Conservation (phyloP, 345 rosid species). For the Geranium rotundifolium region DNA sequence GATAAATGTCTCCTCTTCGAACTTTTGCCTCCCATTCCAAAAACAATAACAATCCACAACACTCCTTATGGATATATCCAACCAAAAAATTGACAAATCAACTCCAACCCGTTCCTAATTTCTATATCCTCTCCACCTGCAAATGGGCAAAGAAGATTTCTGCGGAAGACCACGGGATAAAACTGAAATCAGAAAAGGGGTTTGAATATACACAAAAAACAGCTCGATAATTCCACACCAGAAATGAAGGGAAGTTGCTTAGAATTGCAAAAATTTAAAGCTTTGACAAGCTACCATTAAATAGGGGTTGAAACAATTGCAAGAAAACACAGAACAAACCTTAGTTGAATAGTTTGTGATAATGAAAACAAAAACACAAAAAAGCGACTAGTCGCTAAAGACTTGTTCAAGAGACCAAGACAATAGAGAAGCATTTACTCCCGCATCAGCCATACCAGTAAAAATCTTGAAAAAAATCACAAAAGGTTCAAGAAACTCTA, state of each 20-base stretch:
- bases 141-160: not conserved
- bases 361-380: not conserved
- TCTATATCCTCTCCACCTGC: slow-evolving; percentile 10
- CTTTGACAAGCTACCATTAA: not conserved
- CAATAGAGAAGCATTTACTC: not conserved
- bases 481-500: not conserved
- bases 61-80: not conserved
- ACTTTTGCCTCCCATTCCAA: slow-evolving; percentile 57
- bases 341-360: not conserved
- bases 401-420: not conserved
- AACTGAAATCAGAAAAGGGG: not conserved
- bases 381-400: not conserved
- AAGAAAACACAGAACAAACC: not conserved
- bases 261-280: not conserved
- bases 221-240: not conserved
- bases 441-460: not conserved
- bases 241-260: not conserved
- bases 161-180: not conserved
- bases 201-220: too few species aligned
- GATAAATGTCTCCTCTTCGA: slow-evolving; percentile 24
- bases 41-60: not conserved
- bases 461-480: not conserved
- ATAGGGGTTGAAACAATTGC: not conserved
- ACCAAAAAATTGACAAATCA: not conserved
- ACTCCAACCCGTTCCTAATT: not conserved